Base-by-base conservation (phyloP, 2,329 filamentous ascomycete species). In the Cercospora nicotianae region DNA sequence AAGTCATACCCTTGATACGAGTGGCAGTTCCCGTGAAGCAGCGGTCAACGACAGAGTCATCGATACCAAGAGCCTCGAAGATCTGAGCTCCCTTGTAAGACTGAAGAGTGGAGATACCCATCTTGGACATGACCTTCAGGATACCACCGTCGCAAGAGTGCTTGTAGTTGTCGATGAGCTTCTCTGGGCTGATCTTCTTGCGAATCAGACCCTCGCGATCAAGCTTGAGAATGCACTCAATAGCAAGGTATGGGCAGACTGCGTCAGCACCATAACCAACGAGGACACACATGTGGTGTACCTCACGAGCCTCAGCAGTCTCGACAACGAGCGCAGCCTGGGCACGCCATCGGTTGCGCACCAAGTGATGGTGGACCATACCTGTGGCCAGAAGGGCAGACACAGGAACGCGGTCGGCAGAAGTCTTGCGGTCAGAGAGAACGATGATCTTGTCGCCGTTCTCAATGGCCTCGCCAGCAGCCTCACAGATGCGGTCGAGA, bases 71-170 rank as follows among this genome's bases (percentile, higher is more conserved):
- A 60, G 94, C 93, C 80, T 98, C 94, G 74, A 97, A 98, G 72
- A 98, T 98, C 83, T 98, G 94, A 65, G 94, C 94, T 77, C 94
- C 94, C 85, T 98, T 98, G 85, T 98, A 98, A 73, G 91, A 94
- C 77, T 94, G 93, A 57, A 98, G 85, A 33, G 94, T 98, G 6
- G 94, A 97, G 72, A 98, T 98, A 83, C 94, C 94, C 94, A 98
- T 98, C 86, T 98, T 98, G 80, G 91, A 95, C 94, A 98, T 98
- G 79, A 98, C 94, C 82, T 98, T 98, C 72, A 98, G 85, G 72
- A 98, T 97, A 83, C 94, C 94, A 77, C 94, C 94, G 74, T 97
- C 94, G 75, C 92, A 94, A 70, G 94, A 97, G 80, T 96, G 92
- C 83, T 96, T 96, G 86, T 97, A 98, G 84, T 98, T 98, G 75